Evolutionary conservation across 1,284 basidiomycete genomes (phyloP), one percentile per base, ranked within the genome.

Genomic region (Marasmius oreades): DNA sequence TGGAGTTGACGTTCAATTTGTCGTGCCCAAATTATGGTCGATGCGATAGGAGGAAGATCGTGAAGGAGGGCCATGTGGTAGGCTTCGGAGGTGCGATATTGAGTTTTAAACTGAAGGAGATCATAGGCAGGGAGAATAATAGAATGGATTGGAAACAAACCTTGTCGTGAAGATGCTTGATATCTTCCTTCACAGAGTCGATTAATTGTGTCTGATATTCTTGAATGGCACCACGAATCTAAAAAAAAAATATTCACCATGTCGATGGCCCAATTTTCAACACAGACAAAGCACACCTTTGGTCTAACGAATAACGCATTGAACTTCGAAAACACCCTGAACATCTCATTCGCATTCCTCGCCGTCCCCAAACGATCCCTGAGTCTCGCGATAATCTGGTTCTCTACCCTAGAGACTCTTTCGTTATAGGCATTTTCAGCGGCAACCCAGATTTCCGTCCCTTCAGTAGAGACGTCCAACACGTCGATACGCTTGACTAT

Each of bases 21-120:
- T 8, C 91, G 85, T 0, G 96, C 96, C 96, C 97, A 99, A 66
- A 98, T 93, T 71, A 99, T 97, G 14, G 97, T 93, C 26, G 95
- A 94, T 2, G 96, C 93, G 55, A 99, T 97, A 20, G 95, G 94
- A 2, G 96, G 95, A 11, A 99, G 79, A 70, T 99, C 96, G 23
- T 96, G 92, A 81, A 99, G 92, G 71, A 98, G 94, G 0, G 94
- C 92, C 93, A 98, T 97, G 73, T 98, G 93, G 70, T 93, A 96
- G 10, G 95, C 93, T 74, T 97, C 93, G 1, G 95, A 97, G 69
- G 88, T 90, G 7, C 93, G 90, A 68, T 97, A 98, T 73, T 95
- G 93, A 5, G 90, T 92, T 77, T 93, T 94, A 74, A 95, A 95
- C 87, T 91, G 57, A 14, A 54, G 51, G 34, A 57, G 39, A 26